These are phyloP conservation scores for Mycena venus DNA, from an alignment of 768 basidiomycete genomes.

Conservation along the genomic window DNA sequence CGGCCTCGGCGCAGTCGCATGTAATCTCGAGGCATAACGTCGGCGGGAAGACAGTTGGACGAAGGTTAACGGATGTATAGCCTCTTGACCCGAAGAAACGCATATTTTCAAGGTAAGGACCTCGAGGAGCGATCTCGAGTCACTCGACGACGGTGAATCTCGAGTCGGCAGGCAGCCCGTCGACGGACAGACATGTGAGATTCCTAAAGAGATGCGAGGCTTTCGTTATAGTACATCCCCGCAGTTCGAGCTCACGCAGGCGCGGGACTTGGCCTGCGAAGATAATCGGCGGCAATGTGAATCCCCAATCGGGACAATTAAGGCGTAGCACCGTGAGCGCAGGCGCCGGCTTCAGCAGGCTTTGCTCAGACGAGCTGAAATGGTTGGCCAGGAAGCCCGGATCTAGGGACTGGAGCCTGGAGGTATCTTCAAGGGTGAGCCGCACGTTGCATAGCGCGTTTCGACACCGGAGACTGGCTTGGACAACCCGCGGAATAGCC, in stretches of 20 bases:
- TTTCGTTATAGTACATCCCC: background rate
- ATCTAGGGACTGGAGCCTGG: slow-evolving; percentile 12
- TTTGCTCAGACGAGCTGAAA: background rate
- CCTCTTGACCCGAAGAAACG: no score
- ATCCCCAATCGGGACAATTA: background rate
- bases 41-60: no score
- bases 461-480: background rate
- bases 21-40: no score
- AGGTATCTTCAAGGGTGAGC: slow-evolving; percentile 3
- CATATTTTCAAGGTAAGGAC: background rate
- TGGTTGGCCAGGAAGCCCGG: background rate
- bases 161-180: background rate
- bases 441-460: background rate
- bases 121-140: background rate
- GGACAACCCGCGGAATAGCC: background rate
- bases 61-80: no score
- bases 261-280: background rate
- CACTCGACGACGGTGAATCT: slow-evolving; percentile 7
- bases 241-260: slow-evolving; percentile 18
- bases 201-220: slow-evolving; percentile 6
- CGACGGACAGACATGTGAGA: slow-evolving; percentile 15
- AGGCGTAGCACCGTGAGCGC: background rate
- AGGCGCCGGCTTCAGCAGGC: background rate
- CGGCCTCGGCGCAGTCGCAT: no score
- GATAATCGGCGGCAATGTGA: background rate